Conservation (phyloP, 441 rosid genomes). For the Erodium texanum region DNA sequence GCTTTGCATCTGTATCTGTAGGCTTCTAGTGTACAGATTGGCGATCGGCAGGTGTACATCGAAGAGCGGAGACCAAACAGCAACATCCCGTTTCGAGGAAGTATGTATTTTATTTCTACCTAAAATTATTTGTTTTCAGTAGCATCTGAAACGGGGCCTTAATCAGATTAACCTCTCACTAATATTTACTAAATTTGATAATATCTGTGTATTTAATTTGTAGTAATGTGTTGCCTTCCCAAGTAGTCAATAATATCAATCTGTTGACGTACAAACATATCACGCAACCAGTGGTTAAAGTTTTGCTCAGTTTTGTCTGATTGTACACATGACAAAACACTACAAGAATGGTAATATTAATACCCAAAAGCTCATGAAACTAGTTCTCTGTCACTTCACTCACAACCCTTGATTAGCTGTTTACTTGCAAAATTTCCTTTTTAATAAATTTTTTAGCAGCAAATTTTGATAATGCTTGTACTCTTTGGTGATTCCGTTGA, state of each 20-base stretch:
- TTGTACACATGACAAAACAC: no score
- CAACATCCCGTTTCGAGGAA: slow-evolving; percentile 52
- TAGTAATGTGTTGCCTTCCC: not conserved
- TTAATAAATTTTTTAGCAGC: no score
- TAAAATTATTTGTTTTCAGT: not conserved
- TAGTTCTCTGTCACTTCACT: not conserved
- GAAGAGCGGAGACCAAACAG: slow-evolving; percentile 63
- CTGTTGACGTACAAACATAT: not conserved
- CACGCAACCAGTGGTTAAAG: not conserved
- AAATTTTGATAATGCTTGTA: no score
- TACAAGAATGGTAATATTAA: no score
- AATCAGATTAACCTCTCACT: not conserved
- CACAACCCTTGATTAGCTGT: not conserved
- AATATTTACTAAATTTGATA: not conserved
- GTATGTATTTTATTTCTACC: slow-evolving; percentile 27
- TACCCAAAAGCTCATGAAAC: no score
- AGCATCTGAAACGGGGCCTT: not conserved
- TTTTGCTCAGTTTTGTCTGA: no score
- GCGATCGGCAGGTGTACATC: slow-evolving; percentile 56
- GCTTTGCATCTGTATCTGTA: slow-evolving; percentile 15
- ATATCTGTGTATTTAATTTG: not conserved
- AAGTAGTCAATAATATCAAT: not conserved
- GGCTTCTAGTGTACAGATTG: slow-evolving; percentile 46
- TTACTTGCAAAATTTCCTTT: no score
- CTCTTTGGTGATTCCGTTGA: not conserved